These are phyloP conservation scores for Fonsecaea nubica DNA, from an alignment of 2,329 filamentous ascomycete species.

Conservation along the genomic window DNA sequence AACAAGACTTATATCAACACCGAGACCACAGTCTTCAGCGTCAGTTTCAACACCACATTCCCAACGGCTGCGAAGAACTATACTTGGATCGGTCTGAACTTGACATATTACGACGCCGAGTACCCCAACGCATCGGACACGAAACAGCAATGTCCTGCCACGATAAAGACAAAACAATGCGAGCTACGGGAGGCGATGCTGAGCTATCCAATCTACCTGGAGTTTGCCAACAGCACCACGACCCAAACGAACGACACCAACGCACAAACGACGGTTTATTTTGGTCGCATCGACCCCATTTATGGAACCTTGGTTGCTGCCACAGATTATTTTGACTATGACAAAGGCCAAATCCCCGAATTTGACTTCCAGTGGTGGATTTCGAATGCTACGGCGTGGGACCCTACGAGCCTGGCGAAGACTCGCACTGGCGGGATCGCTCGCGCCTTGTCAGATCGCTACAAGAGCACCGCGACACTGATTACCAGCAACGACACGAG, in stretches of 20 bases:
- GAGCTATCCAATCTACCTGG: neutral
- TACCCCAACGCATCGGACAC: neutral
- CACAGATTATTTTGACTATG: neutral
- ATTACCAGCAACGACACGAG: neutral
- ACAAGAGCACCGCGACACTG: neutral
- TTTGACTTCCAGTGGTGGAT: neutral
- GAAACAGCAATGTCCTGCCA: neutral
- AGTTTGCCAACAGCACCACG: neutral
- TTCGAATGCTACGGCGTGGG: neutral
- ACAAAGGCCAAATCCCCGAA: neutral
- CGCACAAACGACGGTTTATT: neutral
- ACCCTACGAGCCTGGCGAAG: neutral
- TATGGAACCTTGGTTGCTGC: neutral
- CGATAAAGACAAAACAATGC: neutral
- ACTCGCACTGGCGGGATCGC: neutral
- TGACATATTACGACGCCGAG: neutral
- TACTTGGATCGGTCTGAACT: slow-evolving; percentile 2
- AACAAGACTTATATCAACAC: neutral
- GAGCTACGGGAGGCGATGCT: neutral
- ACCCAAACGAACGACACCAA: neutral
- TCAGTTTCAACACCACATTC: neutral
- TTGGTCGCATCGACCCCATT: neutral
- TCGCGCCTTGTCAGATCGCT: neutral
- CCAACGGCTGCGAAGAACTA: neutral
- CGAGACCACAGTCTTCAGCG: neutral